Conservation (phyloP, 1,284 basidiomycete genomes). For the Cutaneotrichosporon mucoides region DNA sequence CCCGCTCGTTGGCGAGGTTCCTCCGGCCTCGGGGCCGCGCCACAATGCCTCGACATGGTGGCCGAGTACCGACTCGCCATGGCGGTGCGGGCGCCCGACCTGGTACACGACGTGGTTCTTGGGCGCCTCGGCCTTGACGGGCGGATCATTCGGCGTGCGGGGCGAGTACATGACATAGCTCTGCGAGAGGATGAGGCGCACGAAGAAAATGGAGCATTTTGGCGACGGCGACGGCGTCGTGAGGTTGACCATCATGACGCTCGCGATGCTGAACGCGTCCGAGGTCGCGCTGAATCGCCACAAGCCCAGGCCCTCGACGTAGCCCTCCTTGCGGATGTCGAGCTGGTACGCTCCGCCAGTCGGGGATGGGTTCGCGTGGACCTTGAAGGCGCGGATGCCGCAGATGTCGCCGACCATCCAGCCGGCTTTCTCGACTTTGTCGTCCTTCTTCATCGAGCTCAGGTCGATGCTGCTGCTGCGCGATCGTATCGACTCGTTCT, state of each 20-base stretch:
- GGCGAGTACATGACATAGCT: slow-evolving; percentile 38
- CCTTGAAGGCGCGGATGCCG: slow-evolving; percentile 30
- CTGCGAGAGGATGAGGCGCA: slow-evolving; percentile 41
- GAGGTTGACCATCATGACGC: slow-evolving; percentile 36
- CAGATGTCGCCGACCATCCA: slow-evolving; percentile 45
- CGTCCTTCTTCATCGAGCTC: neutral
- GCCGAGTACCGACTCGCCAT: slow-evolving; percentile 29
- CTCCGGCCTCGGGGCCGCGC: slow-evolving; percentile 35
- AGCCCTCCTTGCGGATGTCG: slow-evolving; percentile 41
- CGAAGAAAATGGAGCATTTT: slow-evolving; percentile 41
- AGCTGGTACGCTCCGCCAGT: slow-evolving; percentile 31
- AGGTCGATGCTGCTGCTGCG: slow-evolving; percentile 10
- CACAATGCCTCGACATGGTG: slow-evolving; percentile 33
- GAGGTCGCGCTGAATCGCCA: slow-evolving; percentile 40
- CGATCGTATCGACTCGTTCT: slow-evolving; percentile 6
- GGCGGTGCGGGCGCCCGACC: slow-evolving; percentile 31
- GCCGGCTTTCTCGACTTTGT: slow-evolving; percentile 25
- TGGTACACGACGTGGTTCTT: slow-evolving; percentile 39
- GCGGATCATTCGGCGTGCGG: slow-evolving; percentile 36
- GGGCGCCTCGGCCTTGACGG: slow-evolving; percentile 30
- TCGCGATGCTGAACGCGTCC: slow-evolving; percentile 44
- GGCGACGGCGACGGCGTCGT: slow-evolving; percentile 35
- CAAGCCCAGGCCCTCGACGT: slow-evolving; percentile 40
- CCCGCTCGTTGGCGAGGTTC: slow-evolving; percentile 17
- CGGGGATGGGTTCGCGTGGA: slow-evolving; percentile 41